Conservation (phyloP, 2,329 filamentous ascomycete species). For the Hymenoscyphus salicellus region DNA sequence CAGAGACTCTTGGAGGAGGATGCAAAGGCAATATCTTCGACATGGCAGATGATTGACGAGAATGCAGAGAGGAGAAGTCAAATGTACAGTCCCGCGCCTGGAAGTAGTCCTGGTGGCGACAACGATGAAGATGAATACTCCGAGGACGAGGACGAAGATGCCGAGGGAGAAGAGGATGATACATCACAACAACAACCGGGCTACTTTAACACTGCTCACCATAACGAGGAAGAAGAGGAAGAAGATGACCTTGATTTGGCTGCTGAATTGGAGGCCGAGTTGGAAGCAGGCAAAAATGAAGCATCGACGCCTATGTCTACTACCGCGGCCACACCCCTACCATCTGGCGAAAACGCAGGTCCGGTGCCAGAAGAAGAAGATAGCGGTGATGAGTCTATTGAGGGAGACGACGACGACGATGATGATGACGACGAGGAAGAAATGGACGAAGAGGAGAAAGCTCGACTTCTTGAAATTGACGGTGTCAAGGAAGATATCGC, state of each 20-base stretch:
- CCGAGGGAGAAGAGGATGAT: constrained; percentile 40
- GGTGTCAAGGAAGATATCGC: constrained; percentile 52
- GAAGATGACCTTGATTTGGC: constrained; percentile 39
- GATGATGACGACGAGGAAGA: constrained; percentile 42
- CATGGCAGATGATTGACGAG: constrained; percentile 42
- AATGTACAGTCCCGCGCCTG: constrained; percentile 24
- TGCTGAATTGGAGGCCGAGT: constrained; percentile 32
- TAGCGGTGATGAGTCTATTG: constrained; percentile 43
- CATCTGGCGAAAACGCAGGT: constrained; percentile 28
- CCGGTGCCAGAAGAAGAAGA: constrained; percentile 32
- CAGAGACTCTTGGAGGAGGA: constrained; percentile 51
- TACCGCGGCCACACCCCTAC: constrained; percentile 27
- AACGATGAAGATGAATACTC: constrained; percentile 39
- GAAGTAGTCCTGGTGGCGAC: constrained; percentile 34
- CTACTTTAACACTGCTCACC: constrained; percentile 30
- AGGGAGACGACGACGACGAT: constrained; percentile 42
- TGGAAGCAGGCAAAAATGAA: constrained; percentile 26
- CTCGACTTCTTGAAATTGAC: constrained; percentile 45
- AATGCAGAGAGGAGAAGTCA: constrained; percentile 31
- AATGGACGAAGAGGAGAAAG: constrained; percentile 52
- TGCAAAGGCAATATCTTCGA: constrained; percentile 39
- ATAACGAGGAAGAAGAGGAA: constrained; percentile 33
- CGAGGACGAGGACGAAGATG: constrained; percentile 38
- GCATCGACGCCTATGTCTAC: constrained; percentile 36
- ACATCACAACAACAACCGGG: constrained; percentile 23